phyloP scores from a whole-genome alignment of 805 yeast genomes.

The Yarrowia sp. region DNA sequence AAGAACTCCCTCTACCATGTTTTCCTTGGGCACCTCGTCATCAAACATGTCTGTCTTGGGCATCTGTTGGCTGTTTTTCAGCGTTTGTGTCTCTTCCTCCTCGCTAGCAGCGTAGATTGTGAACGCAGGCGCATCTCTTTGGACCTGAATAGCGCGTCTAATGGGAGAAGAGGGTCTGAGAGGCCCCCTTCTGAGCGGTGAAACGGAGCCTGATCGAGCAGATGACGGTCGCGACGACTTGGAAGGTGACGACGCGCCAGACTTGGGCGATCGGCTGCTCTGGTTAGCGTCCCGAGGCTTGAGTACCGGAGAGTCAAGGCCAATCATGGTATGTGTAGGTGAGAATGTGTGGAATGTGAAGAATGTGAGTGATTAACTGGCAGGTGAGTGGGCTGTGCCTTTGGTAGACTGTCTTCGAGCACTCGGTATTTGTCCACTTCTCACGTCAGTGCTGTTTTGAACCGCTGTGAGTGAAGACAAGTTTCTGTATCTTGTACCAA shows the following conservation, averaged over 20 bases:
- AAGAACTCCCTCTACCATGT: constrained; percentile 12
- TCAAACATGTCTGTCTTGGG: constrained; percentile 35
- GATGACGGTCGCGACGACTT: constrained; percentile 22
- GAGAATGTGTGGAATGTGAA: constrained; percentile 5
- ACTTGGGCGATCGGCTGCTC: constrained; percentile 28
- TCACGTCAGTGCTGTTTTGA: constrained; percentile 11
- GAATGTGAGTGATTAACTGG: constrained; percentile 22
- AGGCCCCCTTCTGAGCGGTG: constrained; percentile 16
- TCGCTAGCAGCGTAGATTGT: constrained; percentile 33
- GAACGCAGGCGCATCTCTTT: constrained; percentile 31
- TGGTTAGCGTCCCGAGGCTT: constrained; percentile 33
- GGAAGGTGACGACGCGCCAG: constrained; percentile 27
- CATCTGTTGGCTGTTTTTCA: background rate
- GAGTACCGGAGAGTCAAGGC: constrained; percentile 37
- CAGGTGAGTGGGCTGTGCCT: background rate
- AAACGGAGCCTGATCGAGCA: constrained; percentile 27
- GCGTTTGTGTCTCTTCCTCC: constrained; percentile 26
- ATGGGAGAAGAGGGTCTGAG: constrained; percentile 16
- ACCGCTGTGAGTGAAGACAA: background rate
- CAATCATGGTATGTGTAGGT: constrained; percentile 7
- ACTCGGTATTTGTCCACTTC: background rate
- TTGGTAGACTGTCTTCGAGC: background rate
- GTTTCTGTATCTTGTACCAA: background rate
- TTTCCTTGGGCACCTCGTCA: constrained; percentile 38
- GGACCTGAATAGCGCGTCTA: constrained; percentile 31